phyloP scores from a whole-genome alignment of 2,329 filamentous ascomycete genomes.

The Xylaria arbuscula region DNA sequence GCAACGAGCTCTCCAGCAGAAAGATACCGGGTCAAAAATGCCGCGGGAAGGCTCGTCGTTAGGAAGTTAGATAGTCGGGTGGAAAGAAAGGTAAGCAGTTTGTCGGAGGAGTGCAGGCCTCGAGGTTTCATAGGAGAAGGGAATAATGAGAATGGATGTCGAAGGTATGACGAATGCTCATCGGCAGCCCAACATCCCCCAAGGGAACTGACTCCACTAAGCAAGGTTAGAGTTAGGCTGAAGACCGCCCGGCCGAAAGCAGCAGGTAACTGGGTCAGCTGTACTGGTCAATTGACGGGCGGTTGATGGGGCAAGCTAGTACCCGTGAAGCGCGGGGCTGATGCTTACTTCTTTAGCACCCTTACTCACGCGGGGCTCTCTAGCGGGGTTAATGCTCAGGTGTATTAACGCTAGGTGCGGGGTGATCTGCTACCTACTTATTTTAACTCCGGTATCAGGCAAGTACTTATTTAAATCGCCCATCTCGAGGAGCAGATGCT shows the following conservation, averaged over 20 bases:
- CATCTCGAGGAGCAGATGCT: no score
- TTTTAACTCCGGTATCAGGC: background rate
- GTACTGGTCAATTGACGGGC: conserved; percentile 31
- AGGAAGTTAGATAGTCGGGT: background rate
- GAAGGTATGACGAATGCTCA: conserved; percentile 32
- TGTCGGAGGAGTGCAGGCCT: background rate
- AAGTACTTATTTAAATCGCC: background rate
- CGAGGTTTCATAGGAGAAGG: conserved; percentile 23
- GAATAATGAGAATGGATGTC: conserved; percentile 16
- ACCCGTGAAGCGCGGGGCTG: conserved; percentile 15
- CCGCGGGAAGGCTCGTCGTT: background rate
- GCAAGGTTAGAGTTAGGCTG: background rate
- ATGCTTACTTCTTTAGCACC: background rate
- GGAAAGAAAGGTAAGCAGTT: background rate
- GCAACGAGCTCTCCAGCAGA: conserved; percentile 1
- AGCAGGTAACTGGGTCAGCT: conserved; percentile 33
- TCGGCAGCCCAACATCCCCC: conserved; percentile 5
- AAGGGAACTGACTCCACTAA: conserved; percentile 18
- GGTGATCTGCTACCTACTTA: background rate
- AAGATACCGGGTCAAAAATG: background rate
- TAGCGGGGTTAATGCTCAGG: background rate
- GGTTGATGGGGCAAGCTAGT: background rate
- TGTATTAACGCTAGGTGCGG: conserved; percentile 13
- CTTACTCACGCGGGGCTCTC: conserved; percentile 21
- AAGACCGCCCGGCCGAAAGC: conserved; percentile 16